These are phyloP conservation scores for Cyberlindnera suaveolens DNA, from an alignment of 805 yeast species.

Conservation along the genomic window DNA sequence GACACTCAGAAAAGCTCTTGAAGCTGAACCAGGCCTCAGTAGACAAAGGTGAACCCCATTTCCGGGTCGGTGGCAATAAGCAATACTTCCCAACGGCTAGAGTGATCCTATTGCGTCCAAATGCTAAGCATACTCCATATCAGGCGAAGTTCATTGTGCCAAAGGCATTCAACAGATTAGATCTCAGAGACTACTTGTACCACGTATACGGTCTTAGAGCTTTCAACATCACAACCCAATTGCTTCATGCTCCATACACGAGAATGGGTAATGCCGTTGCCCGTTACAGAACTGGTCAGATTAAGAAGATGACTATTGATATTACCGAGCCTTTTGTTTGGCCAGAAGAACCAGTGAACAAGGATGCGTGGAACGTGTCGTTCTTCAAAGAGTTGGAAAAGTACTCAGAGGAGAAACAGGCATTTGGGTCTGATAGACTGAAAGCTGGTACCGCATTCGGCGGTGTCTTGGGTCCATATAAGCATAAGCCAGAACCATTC, in stretches of 20 bases:
- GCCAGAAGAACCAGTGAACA: conserved; percentile 61
- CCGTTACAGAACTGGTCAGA: conserved; percentile 72
- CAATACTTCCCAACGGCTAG: conserved; percentile 84
- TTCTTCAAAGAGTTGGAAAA: conserved; percentile 42
- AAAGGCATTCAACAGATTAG: conserved; percentile 86
- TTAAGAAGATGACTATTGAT: conserved; percentile 94
- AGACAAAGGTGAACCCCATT: conserved; percentile 67
- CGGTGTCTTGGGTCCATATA: conserved; percentile 55
- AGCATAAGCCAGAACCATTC: conserved; percentile 59
- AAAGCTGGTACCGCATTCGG: conserved; percentile 70
- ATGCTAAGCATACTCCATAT: conserved; percentile 95
- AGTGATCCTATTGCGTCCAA: conserved; percentile 75
- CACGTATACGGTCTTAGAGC: conserved; percentile 88
- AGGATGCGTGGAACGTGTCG: conserved; percentile 34
- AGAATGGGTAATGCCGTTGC: conserved; percentile 56
- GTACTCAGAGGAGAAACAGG: conserved; percentile 45
- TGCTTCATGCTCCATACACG: conserved; percentile 63
- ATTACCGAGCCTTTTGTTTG: conserved; percentile 94
- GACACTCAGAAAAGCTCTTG: conserved; percentile 22
- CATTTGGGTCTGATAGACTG: conserved; percentile 57
- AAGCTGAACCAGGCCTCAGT: conserved; percentile 37
- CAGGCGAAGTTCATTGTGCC: conserved; percentile 97
- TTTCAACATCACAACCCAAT: conserved; percentile 78
- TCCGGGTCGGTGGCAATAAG: conserved; percentile 69
- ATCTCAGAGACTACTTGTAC: conserved; percentile 88